phyloP scores from a whole-genome alignment of 352 stramenopile species.

The Globisporangium emineosum region DNA sequence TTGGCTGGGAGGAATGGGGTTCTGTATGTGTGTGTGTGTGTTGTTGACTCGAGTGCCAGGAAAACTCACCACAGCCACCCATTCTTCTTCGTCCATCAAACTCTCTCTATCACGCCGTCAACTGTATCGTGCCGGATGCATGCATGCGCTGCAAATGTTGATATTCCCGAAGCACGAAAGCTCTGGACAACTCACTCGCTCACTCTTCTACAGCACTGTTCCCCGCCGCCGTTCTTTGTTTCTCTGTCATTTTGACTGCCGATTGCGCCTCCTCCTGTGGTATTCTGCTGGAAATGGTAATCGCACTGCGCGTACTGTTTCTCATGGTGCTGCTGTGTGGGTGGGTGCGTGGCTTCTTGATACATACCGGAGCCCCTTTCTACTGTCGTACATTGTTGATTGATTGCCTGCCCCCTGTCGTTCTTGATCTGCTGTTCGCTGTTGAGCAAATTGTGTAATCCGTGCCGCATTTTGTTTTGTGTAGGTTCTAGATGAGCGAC shows the following conservation, averaged over 20 bases:
- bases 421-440: not conserved
- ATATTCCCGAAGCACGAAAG: not conserved
- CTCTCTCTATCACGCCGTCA: not conserved
- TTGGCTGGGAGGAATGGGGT: not conserved
- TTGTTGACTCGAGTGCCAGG: not conserved
- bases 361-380: not conserved
- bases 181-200: not conserved
- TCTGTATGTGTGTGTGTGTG: not conserved
- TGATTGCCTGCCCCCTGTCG: not conserved
- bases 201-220: not conserved
- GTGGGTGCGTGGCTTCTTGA: not conserved
- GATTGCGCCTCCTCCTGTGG: not conserved
- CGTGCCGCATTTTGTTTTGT: not conserved
- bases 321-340: not conserved
- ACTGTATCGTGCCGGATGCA: not conserved
- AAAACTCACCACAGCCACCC: not conserved
- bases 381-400: not conserved
- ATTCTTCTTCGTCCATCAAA: not conserved
- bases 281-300: not conserved
- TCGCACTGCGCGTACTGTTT: not conserved
- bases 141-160: not conserved
- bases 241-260: not conserved
- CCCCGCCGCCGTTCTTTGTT: not conserved
- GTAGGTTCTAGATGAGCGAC: constrained; percentile 69
- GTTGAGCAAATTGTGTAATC: not conserved